A percentile compares a stretch with the other conserved stretches of the same genome.
Evolutionary conservation across 306 rosid species (phyloP).

Genomic region (Albizia julibrissin): DNA sequence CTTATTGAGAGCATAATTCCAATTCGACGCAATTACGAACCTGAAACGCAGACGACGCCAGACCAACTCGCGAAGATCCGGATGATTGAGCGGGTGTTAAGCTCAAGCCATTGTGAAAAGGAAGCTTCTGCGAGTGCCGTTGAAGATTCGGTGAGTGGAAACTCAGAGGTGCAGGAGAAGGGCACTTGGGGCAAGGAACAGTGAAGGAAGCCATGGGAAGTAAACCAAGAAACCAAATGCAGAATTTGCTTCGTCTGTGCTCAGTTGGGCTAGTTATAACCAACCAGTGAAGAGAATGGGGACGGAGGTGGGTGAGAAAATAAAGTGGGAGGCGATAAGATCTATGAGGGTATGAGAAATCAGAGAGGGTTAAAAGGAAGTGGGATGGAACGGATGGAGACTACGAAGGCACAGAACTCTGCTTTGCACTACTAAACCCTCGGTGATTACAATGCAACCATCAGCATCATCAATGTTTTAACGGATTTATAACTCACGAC

Average conservation of each 20-base stretch:
- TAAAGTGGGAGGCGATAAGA: constrained; percentile 36
- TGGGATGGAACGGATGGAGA: constrained; percentile 32
- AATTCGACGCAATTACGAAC: constrained; percentile 28
- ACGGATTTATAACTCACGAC: constrained; percentile 21
- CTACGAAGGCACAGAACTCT: constrained; percentile 12
- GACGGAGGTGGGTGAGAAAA: constrained; percentile 34
- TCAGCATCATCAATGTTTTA: constrained; percentile 29
- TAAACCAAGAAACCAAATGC: constrained; percentile 33
- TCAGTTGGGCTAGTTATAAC: constrained; percentile 27
- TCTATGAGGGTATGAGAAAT: constrained; percentile 34
- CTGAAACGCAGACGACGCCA: constrained; percentile 36
- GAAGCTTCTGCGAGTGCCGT: constrained; percentile 22
- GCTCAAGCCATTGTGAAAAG: constrained; percentile 38
- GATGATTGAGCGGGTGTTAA: constrained; percentile 39
- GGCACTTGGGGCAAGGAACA: constrained; percentile 63
- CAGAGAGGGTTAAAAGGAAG: constrained; percentile 9
- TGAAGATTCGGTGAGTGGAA: constrained; percentile 31
- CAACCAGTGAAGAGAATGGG: constrained; percentile 14
- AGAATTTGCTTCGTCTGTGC: neutral
- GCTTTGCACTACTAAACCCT: constrained; percentile 9
- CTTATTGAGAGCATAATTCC: constrained; percentile 21
- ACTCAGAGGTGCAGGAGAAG: constrained; percentile 36
- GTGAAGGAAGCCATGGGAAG: constrained; percentile 62
- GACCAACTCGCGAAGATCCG: constrained; percentile 45
- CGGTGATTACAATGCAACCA: constrained; percentile 51